Evolutionary conservation across 2,329 filamentous ascomycete genomes (phyloP).

Genomic region (Endothia cerciana): DNA sequence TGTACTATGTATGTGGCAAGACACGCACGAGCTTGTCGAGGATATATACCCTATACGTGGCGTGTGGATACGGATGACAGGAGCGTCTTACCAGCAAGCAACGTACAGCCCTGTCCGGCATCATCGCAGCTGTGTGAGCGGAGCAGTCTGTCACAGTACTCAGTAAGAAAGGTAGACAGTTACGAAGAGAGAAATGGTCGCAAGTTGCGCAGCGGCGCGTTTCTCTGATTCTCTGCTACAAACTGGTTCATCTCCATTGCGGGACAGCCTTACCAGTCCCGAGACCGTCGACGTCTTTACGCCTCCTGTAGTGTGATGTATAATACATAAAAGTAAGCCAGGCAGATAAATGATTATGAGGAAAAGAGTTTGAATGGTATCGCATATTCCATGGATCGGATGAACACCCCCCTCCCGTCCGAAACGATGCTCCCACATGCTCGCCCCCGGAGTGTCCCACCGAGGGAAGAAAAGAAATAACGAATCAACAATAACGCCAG

Average conservation of each 20-base stretch:
- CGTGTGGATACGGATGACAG: neutral
- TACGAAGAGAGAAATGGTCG: neutral
- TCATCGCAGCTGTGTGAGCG: neutral
- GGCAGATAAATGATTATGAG: neutral
- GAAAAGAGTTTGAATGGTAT: constrained; percentile 22
- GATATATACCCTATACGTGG: neutral
- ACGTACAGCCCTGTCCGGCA: neutral
- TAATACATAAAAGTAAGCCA: neutral
- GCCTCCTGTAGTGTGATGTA: neutral
- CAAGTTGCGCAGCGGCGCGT: neutral
- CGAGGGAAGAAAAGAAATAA: neutral
- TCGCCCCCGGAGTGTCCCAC: constrained; percentile 14
- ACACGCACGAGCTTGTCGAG: neutral
- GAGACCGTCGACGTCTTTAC: neutral
- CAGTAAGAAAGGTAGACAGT: neutral
- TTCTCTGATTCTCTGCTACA: neutral
- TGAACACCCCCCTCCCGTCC: constrained; percentile 7
- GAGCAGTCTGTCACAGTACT: neutral
- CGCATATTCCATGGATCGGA: constrained; percentile 14
- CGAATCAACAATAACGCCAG: neutral
- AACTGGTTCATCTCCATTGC: neutral
- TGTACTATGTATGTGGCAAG: neutral
- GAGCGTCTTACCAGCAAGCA: neutral
- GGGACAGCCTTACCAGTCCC: neutral
- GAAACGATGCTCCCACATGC: constrained; percentile 11